Conservation (phyloP, 176 grass and related monocot species). For the Echinochloa phyllopogon region DNA sequence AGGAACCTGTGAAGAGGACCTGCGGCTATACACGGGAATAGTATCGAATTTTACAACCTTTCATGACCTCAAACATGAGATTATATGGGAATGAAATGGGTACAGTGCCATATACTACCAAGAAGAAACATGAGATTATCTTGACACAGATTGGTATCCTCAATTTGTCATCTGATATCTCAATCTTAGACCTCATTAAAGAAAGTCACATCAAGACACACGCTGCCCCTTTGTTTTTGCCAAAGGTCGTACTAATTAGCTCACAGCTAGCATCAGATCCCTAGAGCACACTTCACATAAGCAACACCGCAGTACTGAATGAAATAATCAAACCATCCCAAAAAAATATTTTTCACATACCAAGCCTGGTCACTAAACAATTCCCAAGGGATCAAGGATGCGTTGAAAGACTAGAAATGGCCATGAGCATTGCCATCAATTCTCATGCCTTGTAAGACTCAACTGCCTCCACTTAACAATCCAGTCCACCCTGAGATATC, state of each 20-base stretch:
- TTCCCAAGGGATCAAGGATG: neutral
- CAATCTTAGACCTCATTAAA: constrained; percentile 30
- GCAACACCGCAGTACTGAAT: neutral
- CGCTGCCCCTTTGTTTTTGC: neutral
- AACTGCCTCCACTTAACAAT: neutral
- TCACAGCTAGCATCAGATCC: constrained; percentile 48
- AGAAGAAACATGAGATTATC: constrained; percentile 32
- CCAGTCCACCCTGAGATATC: neutral
- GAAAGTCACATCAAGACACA: constrained; percentile 20
- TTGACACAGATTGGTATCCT: neutral
- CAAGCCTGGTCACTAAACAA: constrained; percentile 26
- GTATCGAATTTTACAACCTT: neutral
- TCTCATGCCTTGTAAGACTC: constrained; percentile 38
- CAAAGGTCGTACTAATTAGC: constrained; percentile 27
- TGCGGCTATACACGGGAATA: neutral
- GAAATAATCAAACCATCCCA: constrained; percentile 12
- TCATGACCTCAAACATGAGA: constrained; percentile 8
- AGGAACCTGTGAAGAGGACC: neutral
- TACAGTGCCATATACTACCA: constrained; percentile 11
- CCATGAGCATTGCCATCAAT: constrained; percentile 32
- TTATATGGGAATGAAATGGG: neutral
- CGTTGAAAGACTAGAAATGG: constrained; percentile 14
- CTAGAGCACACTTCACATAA: constrained; percentile 22
- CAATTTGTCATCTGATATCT: constrained; percentile 5
- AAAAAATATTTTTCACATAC: neutral